Evolutionary conservation across 2,329 filamentous ascomycete genomes (phyloP).

Genomic region (Aspergillus vadensis): DNA sequence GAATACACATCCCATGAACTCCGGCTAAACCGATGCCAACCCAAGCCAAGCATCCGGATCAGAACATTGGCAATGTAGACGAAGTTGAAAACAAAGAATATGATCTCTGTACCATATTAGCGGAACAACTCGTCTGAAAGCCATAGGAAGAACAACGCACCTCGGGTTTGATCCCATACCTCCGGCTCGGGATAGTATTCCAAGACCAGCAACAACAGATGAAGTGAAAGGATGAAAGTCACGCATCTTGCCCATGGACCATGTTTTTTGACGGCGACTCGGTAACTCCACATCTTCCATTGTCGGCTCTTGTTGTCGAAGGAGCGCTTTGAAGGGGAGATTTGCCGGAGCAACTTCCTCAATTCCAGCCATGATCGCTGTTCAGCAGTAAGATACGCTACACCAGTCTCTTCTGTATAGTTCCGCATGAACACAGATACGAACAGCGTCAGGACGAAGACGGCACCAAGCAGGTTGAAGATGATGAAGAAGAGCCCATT

Average conservation of each 20-base stretch:
- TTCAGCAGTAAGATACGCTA: conserved; percentile 92
- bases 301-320: conserved; percentile 73
- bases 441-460: conserved; percentile 95
- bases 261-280: conserved; percentile 88
- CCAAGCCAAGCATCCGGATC: conserved; percentile 82
- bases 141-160: conserved; percentile 35
- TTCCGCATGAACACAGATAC: conserved; percentile 99
- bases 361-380: conserved; percentile 96
- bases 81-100: conserved; percentile 80
- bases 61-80: conserved; percentile 81
- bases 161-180: conserved; percentile 70
- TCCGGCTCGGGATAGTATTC: conserved; percentile 78
- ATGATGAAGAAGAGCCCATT: conserved; percentile 94
- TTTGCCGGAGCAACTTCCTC: conserved; percentile 85
- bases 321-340: conserved; percentile 91
- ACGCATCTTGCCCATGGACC: conserved; percentile 87
- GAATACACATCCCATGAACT: conserved; percentile 97
- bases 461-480: conserved; percentile 93
- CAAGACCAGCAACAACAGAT: conserved; percentile 77
- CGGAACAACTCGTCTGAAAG: conserved; percentile 11
- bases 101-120: conserved; percentile 54
- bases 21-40: conserved; percentile 86
- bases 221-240: conserved; percentile 76
- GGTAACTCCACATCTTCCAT: conserved; percentile 94
- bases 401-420: conserved; percentile 97